phyloP scores from a whole-genome alignment of 2,329 filamentous ascomycete genomes.

The Apiospora arundinis region DNA sequence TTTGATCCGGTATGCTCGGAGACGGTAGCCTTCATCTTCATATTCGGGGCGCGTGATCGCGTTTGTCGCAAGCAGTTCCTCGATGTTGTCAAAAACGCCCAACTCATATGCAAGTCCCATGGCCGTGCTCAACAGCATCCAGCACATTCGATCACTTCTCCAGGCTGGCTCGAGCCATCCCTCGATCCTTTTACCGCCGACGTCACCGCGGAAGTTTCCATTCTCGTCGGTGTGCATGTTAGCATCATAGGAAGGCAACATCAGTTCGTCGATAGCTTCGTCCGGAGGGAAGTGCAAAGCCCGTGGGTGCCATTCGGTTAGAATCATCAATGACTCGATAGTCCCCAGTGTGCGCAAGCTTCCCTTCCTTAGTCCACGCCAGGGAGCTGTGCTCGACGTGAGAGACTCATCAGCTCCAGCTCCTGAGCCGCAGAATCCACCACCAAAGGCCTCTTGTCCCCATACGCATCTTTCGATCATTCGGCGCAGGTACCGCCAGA shows the following conservation, averaged over 20 bases:
- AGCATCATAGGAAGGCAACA: slow-evolving; percentile 65
- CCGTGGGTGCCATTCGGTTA: slow-evolving; percentile 97
- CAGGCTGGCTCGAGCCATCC: slow-evolving; percentile 97
- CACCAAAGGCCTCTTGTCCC: slow-evolving; percentile 95
- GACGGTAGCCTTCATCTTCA: slow-evolving; percentile 78
- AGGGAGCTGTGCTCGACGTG: slow-evolving; percentile 71
- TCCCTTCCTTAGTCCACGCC: slow-evolving; percentile 74
- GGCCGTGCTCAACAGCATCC: slow-evolving; percentile 94
- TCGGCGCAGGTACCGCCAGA: slow-evolving; percentile 91
- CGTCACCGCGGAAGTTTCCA: slow-evolving; percentile 56
- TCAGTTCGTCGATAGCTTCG: slow-evolving; percentile 73
- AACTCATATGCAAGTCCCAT: slow-evolving; percentile 91
- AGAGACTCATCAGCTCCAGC: slow-evolving; percentile 67
- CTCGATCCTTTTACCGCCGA: slow-evolving; percentile 85
- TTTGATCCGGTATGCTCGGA: slow-evolving; percentile 81
- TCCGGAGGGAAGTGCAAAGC: slow-evolving; percentile 92
- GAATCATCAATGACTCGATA: slow-evolving; percentile 89
- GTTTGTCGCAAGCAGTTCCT: slow-evolving; percentile 67
- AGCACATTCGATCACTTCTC: slow-evolving; percentile 94
- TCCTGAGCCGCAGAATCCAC: slow-evolving; percentile 80
- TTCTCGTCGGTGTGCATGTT: slow-evolving; percentile 51
- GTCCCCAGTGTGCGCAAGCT: slow-evolving; percentile 90
- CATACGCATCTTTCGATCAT: slow-evolving; percentile 96
- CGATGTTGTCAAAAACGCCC: slow-evolving; percentile 92
- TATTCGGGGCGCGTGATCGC: slow-evolving; percentile 68